Conservation (phyloP, 2,329 filamentous ascomycete genomes). For the Byssoonygena ceratinophila region DNA sequence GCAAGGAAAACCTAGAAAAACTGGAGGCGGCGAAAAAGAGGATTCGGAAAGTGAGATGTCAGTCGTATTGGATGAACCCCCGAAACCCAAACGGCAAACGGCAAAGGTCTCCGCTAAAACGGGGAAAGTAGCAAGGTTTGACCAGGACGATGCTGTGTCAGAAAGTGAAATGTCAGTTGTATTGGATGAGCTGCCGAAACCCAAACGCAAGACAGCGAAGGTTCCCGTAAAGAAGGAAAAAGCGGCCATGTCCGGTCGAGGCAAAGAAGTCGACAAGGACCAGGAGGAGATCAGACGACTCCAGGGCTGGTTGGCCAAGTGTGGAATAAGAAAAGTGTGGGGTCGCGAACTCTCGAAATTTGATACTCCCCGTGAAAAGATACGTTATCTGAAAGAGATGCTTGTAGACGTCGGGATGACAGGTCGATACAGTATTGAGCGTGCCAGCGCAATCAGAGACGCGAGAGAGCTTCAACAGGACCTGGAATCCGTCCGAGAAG, state of each 20-base stretch:
- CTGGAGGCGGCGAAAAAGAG: neutral
- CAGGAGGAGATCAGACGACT: constrained; percentile 77
- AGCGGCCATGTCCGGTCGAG: constrained; percentile 22
- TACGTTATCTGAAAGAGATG: constrained; percentile 68
- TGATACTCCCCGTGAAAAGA: constrained; percentile 65
- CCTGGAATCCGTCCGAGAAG: constrained; percentile 72
- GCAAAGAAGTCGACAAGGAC: constrained; percentile 46
- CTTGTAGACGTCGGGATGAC: constrained; percentile 76
- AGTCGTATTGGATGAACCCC: constrained; percentile 63
- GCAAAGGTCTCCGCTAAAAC: constrained; percentile 20
- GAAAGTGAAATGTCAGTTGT: constrained; percentile 62
- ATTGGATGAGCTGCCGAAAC: constrained; percentile 60
- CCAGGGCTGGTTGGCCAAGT: constrained; percentile 78
- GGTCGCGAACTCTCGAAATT: constrained; percentile 68
- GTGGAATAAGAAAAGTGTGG: constrained; percentile 89
- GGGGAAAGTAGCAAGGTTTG: constrained; percentile 19
- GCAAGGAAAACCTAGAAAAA: constrained; percentile 9
- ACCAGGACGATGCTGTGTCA: constrained; percentile 28
- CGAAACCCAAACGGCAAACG: constrained; percentile 36
- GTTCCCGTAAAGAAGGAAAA: constrained; percentile 19
- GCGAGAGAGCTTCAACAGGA: constrained; percentile 73
- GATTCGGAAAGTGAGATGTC: constrained; percentile 57
- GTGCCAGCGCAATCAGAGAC: constrained; percentile 79
- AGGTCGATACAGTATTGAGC: constrained; percentile 74
- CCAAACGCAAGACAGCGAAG: constrained; percentile 25